phyloP scores from a whole-genome alignment of 176 grass and related monocot genomes.

The Zoysia japonica region DNA sequence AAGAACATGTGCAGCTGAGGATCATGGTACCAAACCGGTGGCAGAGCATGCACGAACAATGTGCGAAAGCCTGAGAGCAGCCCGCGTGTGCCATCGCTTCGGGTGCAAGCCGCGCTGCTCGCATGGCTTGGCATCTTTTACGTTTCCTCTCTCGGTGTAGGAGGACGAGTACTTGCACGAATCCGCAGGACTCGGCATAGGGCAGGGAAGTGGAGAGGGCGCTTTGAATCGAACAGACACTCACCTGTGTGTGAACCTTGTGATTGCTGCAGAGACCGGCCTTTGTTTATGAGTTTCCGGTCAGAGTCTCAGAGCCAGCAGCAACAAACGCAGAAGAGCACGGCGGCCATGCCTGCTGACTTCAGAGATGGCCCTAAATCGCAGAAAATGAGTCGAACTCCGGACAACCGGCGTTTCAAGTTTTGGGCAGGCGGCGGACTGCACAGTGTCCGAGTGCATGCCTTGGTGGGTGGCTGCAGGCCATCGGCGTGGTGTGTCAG shows the following conservation, averaged over 20 bases:
- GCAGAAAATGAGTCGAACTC: too few species aligned
- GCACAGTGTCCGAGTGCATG: background rate
- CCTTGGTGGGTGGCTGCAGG: conserved; percentile 21
- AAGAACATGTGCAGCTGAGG: background rate
- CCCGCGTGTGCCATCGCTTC: background rate
- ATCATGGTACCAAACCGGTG: background rate
- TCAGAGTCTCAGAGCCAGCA: conserved; percentile 44
- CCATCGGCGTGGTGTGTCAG: conserved; percentile 60
- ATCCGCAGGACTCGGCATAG: background rate
- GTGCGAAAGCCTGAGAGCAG: background rate
- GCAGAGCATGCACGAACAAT: conserved; percentile 36
- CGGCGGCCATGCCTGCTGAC: conserved; percentile 64
- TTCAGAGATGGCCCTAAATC: conserved; percentile 27
- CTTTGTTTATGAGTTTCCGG: conserved; percentile 83
- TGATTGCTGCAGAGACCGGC: background rate
- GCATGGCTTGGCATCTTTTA: conserved; percentile 22
- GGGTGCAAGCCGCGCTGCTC: conserved; percentile 11
- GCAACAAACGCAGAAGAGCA: conserved; percentile 73
- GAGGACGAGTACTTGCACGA: conserved; percentile 21
- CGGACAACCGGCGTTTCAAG: too few species aligned
- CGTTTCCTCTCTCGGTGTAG: background rate
- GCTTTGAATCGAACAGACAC: conserved; percentile 25
- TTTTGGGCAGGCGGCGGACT: too few species aligned
- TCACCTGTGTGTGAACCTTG: conserved; percentile 24
- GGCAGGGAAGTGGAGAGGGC: background rate